Percentiles rank a stretch among this genome's conserved stretches.
Conservation (phyloP, 345 rosid genomes). For the Ailanthus altissimus region DNA sequence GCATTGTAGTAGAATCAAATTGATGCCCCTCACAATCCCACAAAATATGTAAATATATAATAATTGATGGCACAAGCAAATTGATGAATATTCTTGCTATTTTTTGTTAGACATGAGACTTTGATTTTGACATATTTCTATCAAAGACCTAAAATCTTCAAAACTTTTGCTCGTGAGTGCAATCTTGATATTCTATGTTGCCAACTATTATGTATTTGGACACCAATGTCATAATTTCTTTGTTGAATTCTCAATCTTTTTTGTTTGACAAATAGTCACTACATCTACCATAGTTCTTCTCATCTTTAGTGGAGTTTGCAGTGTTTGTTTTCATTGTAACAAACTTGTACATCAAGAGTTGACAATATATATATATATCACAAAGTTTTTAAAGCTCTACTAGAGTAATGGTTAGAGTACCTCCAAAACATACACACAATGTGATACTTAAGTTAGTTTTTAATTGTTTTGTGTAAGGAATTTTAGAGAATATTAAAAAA, state of each 20-base stretch:
- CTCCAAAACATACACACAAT: too few species aligned
- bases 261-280: not conserved
- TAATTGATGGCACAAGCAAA: not conserved
- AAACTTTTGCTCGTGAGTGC: not conserved
- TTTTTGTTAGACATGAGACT: not conserved
- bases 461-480: too few species aligned
- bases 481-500: too few species aligned
- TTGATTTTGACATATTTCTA: not conserved
- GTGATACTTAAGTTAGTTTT: too few species aligned
- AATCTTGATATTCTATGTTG: constrained; percentile 8
- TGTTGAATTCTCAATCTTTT: not conserved
- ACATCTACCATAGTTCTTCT: not conserved
- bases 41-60: too few species aligned
- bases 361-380: too few species aligned
- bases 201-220: not conserved
- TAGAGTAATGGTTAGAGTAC: too few species aligned
- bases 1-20: not conserved
- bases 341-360: not conserved
- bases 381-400: not conserved
- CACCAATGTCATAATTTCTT: not conserved
- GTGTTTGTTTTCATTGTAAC: not conserved
- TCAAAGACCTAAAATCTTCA: not conserved
- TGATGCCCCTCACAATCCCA: not conserved
- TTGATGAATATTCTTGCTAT: not conserved
- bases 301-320: not conserved